Conservation (phyloP, 176 grass and related monocot species). For the Musa schizocarpa region DNA sequence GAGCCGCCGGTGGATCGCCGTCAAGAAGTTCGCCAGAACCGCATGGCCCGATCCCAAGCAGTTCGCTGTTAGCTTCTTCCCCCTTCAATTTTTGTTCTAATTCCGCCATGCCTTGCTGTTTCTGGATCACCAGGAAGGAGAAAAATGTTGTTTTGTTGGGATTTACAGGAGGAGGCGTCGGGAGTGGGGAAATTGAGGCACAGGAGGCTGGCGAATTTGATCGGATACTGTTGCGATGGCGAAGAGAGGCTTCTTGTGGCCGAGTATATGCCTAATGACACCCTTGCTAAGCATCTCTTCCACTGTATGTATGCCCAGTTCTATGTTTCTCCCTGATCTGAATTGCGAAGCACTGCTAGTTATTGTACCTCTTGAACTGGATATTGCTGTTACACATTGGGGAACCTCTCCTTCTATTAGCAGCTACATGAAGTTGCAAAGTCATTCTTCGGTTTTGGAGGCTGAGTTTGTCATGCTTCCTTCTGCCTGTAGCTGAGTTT, state of each 20-base stretch:
- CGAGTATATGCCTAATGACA: slow-evolving; percentile 99
- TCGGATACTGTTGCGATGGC: slow-evolving; percentile 96
- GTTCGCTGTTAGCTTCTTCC: slow-evolving; percentile 57
- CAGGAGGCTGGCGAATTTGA: slow-evolving; percentile 71
- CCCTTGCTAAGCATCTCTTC: slow-evolving; percentile 94
- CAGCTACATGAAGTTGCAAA: background rate
- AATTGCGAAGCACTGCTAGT: background rate
- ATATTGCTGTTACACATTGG: background rate
- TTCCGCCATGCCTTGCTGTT: background rate
- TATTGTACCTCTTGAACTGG: background rate
- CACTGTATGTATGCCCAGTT: slow-evolving; percentile 48
- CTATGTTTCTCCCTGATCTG: background rate
- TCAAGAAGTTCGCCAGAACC: slow-evolving; percentile 88
- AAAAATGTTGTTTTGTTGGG: slow-evolving; percentile 8
- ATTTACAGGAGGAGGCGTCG: slow-evolving; percentile 76
- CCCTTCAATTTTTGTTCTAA: background rate
- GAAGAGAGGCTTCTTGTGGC: slow-evolving; percentile 95
- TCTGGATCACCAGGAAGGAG: background rate
- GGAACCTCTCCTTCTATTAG: background rate
- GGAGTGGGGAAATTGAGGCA: slow-evolving; percentile 80
- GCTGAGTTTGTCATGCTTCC: background rate
- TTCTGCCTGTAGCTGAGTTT: background rate
- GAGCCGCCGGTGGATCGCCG: slow-evolving; percentile 49
- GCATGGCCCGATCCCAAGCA: slow-evolving; percentile 96
- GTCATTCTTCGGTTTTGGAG: background rate